A percentile compares a stretch with the other conserved stretches of the same genome.
phyloP scores from a whole-genome alignment of 306 rosid genomes.

The Vachellia collinsii region DNA sequence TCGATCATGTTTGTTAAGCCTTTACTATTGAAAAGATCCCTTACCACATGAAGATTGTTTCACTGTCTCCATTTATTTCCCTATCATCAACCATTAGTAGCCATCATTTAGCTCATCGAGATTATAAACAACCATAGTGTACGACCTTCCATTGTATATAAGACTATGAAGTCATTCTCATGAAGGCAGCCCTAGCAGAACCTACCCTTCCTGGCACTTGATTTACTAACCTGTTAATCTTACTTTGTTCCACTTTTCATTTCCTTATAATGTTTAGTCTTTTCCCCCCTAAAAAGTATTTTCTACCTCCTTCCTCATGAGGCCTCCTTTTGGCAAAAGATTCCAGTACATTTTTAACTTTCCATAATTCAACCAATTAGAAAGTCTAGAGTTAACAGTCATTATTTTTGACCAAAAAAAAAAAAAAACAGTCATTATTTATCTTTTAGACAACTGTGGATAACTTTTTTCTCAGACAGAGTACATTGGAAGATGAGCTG shows the following conservation, averaged over 20 bases:
- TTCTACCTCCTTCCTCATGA: not conserved
- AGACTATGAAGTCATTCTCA: not conserved
- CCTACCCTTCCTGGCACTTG: not conserved
- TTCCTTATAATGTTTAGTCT: not conserved
- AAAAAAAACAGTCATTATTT: constrained; percentile 43
- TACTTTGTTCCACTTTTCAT: not conserved
- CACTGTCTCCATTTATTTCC: not conserved
- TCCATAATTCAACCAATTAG: constrained; percentile 22
- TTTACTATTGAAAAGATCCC: not conserved
- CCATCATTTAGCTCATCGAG: not conserved
- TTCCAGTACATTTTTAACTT: not conserved
- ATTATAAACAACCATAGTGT: not conserved
- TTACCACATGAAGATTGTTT: not conserved
- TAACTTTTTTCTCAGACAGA: constrained; percentile 97
- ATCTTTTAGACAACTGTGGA: constrained; percentile 55
- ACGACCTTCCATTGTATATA: not conserved
- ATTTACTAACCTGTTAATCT: not conserved
- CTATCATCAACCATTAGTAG: not conserved
- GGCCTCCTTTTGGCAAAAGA: not conserved
- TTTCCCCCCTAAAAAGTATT: not conserved
- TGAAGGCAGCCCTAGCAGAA: not conserved
- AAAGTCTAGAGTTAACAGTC: not conserved
- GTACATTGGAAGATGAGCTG: constrained; percentile 89
- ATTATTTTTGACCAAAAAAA: too few species aligned
- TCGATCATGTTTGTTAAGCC: not conserved